These are phyloP conservation scores for Apostasia ramifera DNA, from an alignment of 106 monocot genomes.

Conservation along the genomic window DNA sequence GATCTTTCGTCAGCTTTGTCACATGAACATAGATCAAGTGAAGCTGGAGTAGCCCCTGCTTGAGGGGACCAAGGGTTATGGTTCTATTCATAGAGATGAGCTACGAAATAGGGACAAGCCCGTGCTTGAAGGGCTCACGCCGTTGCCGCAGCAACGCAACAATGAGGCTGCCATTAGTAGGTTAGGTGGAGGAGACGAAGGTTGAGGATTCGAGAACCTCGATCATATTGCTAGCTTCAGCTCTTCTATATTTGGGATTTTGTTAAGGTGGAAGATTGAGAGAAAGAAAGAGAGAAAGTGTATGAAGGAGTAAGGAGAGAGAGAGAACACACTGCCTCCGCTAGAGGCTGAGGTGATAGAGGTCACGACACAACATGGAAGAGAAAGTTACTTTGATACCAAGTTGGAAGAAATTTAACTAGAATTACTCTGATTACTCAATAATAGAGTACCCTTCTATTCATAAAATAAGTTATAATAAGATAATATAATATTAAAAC, in stretches of 20 bases:
- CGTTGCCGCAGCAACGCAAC: conserved; percentile 51
- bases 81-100: conserved; percentile 61
- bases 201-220: neutral
- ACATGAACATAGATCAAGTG: conserved; percentile 21
- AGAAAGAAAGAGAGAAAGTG: too few relatives aligned
- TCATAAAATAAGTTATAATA: too few relatives aligned
- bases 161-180: too few relatives aligned
- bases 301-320: too few relatives aligned
- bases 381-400: too few relatives aligned
- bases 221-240: neutral
- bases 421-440: too few relatives aligned
- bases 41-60: conserved; percentile 26
- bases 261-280: neutral
- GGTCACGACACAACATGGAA: too few relatives aligned
- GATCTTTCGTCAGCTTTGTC: conserved; percentile 30
- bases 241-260: neutral
- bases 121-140: conserved; percentile 78
- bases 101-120: conserved; percentile 84
- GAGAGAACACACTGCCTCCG: too few relatives aligned
- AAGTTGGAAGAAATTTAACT: too few relatives aligned
- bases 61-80: conserved; percentile 41
- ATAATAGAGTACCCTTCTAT: too few relatives aligned
- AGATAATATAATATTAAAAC: too few relatives aligned
- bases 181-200: conserved; percentile 7
- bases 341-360: too few relatives aligned